Conservation (phyloP, 345 rosid species). For the Pelargonium nanum region DNA sequence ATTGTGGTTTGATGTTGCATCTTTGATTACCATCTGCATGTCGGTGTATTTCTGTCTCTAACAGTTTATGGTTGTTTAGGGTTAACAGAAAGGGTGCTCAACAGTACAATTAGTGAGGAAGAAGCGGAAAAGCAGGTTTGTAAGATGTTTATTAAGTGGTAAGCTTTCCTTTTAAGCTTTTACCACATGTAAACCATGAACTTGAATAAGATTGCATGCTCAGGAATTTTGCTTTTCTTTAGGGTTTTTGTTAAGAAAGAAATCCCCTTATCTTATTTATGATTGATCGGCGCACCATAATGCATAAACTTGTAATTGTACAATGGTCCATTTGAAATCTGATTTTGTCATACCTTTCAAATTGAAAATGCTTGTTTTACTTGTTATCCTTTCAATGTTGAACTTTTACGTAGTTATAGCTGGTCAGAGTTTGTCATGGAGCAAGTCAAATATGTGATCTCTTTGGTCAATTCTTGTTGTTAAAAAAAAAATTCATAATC, state of each 20-base stretch:
- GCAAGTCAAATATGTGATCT: neutral
- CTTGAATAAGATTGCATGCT: neutral
- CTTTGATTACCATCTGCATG: neutral
- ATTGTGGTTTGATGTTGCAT: neutral
- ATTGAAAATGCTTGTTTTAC: neutral
- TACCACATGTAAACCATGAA: neutral
- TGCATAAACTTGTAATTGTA: neutral
- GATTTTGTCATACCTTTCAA: neutral
- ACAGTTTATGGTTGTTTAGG: conserved; percentile 35
- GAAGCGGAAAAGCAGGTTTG: conserved; percentile 86
- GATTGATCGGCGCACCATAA: neutral
- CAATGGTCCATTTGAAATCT: neutral
- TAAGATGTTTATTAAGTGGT: conserved; percentile 3
- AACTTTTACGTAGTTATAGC: neutral
- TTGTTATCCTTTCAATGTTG: neutral
- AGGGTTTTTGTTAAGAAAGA: neutral
- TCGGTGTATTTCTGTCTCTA: neutral
- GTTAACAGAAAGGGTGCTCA: conserved; percentile 65
- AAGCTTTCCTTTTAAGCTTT: conserved; percentile 2
- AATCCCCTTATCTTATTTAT: neutral
- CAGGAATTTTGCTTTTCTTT: neutral
- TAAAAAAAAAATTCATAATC: neutral
- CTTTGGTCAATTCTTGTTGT: neutral
- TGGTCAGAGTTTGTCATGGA: neutral
- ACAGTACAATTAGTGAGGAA: conserved; percentile 53